phyloP scores from a whole-genome alignment of 805 yeast species.

The Ogataea allantospora region DNA sequence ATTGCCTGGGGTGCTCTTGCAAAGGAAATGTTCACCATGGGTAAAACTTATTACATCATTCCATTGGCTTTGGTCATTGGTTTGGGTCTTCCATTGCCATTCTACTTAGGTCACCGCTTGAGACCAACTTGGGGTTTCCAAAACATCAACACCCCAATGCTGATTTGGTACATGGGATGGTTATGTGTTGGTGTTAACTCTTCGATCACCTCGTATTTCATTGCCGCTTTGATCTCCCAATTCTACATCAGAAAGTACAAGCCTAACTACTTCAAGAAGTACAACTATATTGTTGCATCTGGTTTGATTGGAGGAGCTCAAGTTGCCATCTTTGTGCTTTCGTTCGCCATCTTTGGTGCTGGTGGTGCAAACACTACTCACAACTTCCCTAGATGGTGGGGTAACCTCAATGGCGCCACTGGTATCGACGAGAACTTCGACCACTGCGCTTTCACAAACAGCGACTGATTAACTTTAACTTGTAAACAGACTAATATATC shows the following conservation, averaged over 20 bases:
- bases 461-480: slow-evolving; percentile 3
- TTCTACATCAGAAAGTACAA: slow-evolving; percentile 28
- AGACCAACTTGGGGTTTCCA: slow-evolving; percentile 32
- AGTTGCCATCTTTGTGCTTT: slow-evolving; percentile 32
- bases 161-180: slow-evolving; percentile 35
- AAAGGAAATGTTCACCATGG: slow-evolving; percentile 31
- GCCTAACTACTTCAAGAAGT: slow-evolving; percentile 37
- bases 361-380: slow-evolving; percentile 28
- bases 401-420: slow-evolving; percentile 23
- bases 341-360: slow-evolving; percentile 35
- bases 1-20: slow-evolving; percentile 37
- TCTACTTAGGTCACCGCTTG: slow-evolving; percentile 28
- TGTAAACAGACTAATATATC: background rate
- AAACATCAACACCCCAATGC: slow-evolving; percentile 27
- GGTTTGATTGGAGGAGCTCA: slow-evolving; percentile 48
- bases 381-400: slow-evolving; percentile 37
- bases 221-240: slow-evolving; percentile 28
- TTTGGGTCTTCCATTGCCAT: slow-evolving; percentile 30
- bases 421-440: slow-evolving; percentile 16
- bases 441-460: slow-evolving; percentile 17
- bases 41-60: slow-evolving; percentile 32
- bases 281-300: slow-evolving; percentile 49
- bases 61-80: slow-evolving; percentile 31
- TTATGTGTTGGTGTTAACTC: slow-evolving; percentile 35
- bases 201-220: slow-evolving; percentile 30